Evolutionary conservation across 176 grass and related monocot genomes (phyloP).

Genomic region (Lolium multiflorum): DNA sequence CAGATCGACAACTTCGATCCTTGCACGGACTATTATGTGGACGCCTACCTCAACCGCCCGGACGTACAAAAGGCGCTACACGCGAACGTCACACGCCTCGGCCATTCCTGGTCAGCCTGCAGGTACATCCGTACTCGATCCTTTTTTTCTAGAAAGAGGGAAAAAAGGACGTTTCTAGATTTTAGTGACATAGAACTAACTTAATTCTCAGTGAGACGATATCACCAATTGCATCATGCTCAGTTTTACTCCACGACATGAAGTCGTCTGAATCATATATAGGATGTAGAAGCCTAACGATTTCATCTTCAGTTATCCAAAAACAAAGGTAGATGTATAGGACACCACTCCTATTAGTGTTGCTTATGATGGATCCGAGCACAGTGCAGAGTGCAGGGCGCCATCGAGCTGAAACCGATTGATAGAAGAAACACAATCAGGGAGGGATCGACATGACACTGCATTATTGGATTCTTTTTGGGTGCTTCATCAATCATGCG

Average conservation of each 20-base stretch:
- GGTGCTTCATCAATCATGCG: slow-evolving; percentile 24
- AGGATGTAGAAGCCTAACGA: neutral
- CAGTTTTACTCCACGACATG: too few relatives aligned
- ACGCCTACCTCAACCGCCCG: slow-evolving; percentile 75
- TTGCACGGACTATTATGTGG: slow-evolving; percentile 75
- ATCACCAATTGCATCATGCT: too few relatives aligned
- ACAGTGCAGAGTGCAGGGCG: neutral
- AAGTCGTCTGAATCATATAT: neutral
- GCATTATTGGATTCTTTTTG: slow-evolving; percentile 12
- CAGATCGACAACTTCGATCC: slow-evolving; percentile 87
- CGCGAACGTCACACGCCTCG: slow-evolving; percentile 79
- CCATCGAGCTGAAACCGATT: neutral
- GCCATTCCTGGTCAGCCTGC: slow-evolving; percentile 72
- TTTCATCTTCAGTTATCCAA: neutral
- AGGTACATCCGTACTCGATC: slow-evolving; percentile 63
- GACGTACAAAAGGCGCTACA: slow-evolving; percentile 80
- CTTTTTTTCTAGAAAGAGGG: neutral
- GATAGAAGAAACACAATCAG: slow-evolving; percentile 14
- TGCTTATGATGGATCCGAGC: neutral
- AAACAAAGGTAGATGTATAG: neutral
- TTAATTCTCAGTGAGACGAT: too few relatives aligned
- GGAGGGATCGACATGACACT: neutral
- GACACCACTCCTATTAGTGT: neutral
- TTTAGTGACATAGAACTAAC: too few relatives aligned
- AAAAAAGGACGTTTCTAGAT: too few relatives aligned